These are phyloP conservation scores for Pythium dissimile DNA, from an alignment of 352 stramenopile species.

Conservation along the genomic window DNA sequence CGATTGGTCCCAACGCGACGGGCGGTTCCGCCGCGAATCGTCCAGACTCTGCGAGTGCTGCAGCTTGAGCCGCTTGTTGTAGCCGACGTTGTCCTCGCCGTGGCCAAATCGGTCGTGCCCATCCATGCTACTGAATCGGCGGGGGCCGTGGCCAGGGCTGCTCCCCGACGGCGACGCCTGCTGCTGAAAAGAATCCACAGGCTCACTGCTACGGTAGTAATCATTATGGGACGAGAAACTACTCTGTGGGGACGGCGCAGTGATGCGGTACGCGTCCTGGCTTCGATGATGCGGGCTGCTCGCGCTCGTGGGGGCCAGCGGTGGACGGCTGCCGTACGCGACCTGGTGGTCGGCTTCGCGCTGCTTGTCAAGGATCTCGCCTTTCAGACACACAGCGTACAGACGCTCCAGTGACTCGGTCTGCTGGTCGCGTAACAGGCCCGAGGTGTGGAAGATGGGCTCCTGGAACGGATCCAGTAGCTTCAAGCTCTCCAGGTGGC, in stretches of 20 bases:
- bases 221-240: conserved; percentile 18
- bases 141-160: conserved; percentile 2
- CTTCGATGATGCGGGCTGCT: not conserved
- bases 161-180: not conserved
- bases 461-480: conserved; percentile 50
- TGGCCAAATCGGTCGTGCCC: conserved; percentile 1
- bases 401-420: conserved; percentile 43
- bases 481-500: conserved; percentile 40
- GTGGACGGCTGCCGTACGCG: conserved; percentile 18
- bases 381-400: conserved; percentile 51
- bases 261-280: not conserved
- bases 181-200: conserved; percentile 14
- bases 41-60: conserved; percentile 64
- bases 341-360: conserved; percentile 46
- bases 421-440: conserved; percentile 38
- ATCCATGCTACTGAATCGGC: conserved; percentile 18
- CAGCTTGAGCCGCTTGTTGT: conserved; percentile 55
- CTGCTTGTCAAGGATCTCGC: conserved; percentile 48
- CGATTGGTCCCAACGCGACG: conserved; percentile 31
- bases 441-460: conserved; percentile 24
- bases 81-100: not conserved
- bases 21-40: conserved; percentile 30
- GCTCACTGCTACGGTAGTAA: conserved; percentile 22
- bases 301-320: conserved; percentile 11
- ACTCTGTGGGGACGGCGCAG: not conserved